Percentiles rank a stretch among this genome's conserved stretches.
These are phyloP conservation scores for Trichoderma hamatum DNA, from an alignment of 2,329 filamentous ascomycete species.

Conservation along the genomic window DNA sequence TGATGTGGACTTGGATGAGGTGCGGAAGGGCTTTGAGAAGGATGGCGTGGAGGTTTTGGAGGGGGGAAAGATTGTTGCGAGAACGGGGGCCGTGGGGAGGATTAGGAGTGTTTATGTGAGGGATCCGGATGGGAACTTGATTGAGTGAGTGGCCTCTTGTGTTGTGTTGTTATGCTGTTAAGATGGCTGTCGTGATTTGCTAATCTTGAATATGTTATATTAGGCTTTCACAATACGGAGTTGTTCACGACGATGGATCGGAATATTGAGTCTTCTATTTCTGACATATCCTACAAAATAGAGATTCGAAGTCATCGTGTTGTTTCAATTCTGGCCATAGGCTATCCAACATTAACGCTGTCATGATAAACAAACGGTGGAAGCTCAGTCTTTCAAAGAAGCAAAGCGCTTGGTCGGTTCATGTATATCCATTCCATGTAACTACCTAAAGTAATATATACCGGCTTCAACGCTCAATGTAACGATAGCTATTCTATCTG, in stretches of 20 bases:
- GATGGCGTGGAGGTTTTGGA: constrained; percentile 54
- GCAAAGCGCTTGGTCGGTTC: background rate
- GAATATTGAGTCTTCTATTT: background rate
- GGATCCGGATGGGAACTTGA: constrained; percentile 64
- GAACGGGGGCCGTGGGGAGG: constrained; percentile 59
- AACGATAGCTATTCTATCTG: background rate
- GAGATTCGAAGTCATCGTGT: background rate
- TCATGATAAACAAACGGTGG: background rate
- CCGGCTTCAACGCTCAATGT: background rate
- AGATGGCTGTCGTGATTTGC: background rate
- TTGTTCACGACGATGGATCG: background rate
- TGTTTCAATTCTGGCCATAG: background rate
- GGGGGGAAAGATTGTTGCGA: constrained; percentile 53
- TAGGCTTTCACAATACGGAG: constrained; percentile 19
- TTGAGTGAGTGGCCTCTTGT: constrained; percentile 53
- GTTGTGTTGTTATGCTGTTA: background rate
- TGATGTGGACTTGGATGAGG: constrained; percentile 46
- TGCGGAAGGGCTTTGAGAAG: constrained; percentile 46
- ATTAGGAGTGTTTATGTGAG: constrained; percentile 62
- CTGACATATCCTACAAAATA: background rate
- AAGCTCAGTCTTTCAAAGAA: background rate
- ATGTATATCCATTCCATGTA: background rate
- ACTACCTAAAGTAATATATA: background rate
- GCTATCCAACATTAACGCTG: background rate
- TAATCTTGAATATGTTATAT: background rate